A percentile compares a stretch with the other conserved stretches of the same genome.
Conservation (phyloP, 306 rosid species). For the Lotus japonicus region DNA sequence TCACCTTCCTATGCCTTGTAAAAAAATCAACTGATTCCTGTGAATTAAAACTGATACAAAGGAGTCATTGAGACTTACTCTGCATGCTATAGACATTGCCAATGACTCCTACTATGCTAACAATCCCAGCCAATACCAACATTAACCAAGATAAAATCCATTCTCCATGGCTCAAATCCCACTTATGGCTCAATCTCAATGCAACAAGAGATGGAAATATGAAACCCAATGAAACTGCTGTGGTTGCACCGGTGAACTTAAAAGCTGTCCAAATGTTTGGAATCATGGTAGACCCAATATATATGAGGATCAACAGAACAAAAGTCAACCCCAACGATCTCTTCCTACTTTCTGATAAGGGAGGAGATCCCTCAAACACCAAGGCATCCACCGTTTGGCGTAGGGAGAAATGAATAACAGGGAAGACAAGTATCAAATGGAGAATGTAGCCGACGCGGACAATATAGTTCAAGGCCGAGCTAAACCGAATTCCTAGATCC, state of each 20-base stretch:
- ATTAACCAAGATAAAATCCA: conserved; percentile 61
- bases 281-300: conserved; percentile 84
- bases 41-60: conserved; percentile 21
- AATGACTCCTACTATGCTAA: conserved; percentile 69
- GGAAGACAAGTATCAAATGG: conserved; percentile 93
- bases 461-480: conserved; percentile 60
- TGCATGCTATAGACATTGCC: conserved; percentile 63
- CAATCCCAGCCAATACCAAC: conserved; percentile 57
- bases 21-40: conserved; percentile 3
- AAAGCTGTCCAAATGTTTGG: conserved; percentile 96
- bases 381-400: conserved; percentile 72
- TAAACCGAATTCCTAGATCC: conserved; percentile 79
- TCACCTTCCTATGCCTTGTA: conserved; percentile 7
- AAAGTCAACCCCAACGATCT: conserved; percentile 66
- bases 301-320: conserved; percentile 66
- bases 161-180: conserved; percentile 46
- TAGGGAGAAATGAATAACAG: conserved; percentile 86
- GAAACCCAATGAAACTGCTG: conserved; percentile 87
- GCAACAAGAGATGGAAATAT: conserved; percentile 78
- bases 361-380: conserved; percentile 69
- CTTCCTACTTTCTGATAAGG: conserved; percentile 70
- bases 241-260: conserved; percentile 91
- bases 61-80: conserved; percentile 40
- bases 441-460: conserved; percentile 85
- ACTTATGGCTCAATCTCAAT: conserved; percentile 47